A percentile compares a stretch with the other conserved stretches of the same genome.
phyloP scores from a whole-genome alignment of 345 rosid genomes.

The Psidium friedrichsthalianum region DNA sequence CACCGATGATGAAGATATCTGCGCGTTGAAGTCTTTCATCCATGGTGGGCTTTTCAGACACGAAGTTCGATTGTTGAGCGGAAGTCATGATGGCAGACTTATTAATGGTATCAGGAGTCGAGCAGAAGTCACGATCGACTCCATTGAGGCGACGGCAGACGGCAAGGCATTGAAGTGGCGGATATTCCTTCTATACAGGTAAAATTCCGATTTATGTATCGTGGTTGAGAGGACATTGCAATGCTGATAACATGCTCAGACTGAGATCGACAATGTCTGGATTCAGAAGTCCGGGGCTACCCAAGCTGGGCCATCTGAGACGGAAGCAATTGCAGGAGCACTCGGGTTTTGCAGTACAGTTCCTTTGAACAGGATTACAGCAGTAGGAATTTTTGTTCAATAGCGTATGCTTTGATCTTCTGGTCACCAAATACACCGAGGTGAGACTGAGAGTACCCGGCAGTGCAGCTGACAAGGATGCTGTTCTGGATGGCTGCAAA shows the following conservation, averaged over 20 bases:
- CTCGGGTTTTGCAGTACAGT: constrained; percentile 17
- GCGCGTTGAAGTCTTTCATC: constrained; percentile 26
- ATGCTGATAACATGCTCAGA: too few species aligned
- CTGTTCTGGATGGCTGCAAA: constrained; percentile 47
- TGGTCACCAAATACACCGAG: constrained; percentile 13
- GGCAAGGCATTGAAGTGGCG: too few species aligned
- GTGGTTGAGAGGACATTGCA: too few species aligned
- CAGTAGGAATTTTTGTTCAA: constrained; percentile 22
- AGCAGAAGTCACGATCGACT: too few species aligned
- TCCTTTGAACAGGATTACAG: constrained; percentile 18
- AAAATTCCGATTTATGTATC: too few species aligned
- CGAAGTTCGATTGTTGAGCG: constrained; percentile 17
- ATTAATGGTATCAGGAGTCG: neutral
- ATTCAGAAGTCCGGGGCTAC: too few species aligned
- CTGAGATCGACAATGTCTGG: too few species aligned
- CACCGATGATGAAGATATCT: constrained; percentile 24
- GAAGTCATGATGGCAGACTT: constrained; percentile 42
- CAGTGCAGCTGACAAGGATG: constrained; percentile 40
- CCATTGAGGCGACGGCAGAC: too few species aligned
- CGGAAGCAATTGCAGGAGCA: constrained; percentile 34
- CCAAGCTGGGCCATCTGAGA: constrained; percentile 25
- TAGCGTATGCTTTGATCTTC: constrained; percentile 18
- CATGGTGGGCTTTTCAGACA: constrained; percentile 7
- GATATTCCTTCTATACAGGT: too few species aligned
- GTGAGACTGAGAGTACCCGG: constrained; percentile 32